phyloP scores from a whole-genome alignment of 73 alveolate species.

The Paramecium sexaurelia region DNA sequence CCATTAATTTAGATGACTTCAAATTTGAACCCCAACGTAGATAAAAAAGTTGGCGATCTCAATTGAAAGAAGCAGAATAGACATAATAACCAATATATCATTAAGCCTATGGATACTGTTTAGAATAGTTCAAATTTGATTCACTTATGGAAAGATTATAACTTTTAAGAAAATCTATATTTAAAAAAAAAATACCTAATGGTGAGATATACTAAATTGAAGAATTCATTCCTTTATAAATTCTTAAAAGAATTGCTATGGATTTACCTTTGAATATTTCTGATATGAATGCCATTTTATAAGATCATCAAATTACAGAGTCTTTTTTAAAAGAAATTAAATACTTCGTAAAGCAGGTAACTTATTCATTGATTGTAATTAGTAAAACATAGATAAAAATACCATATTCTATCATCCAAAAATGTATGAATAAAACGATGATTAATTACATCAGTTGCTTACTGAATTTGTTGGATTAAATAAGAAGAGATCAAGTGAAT shows the following conservation, averaged over 20 bases:
- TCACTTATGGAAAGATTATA: slow-evolving; percentile 4
- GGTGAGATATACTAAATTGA: background rate
- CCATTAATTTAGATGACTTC: background rate
- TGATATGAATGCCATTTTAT: background rate
- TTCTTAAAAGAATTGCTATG: background rate
- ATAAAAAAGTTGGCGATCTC: background rate
- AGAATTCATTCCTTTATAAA: background rate
- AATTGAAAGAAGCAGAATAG: background rate
- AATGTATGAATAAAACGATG: background rate
- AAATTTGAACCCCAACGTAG: background rate
- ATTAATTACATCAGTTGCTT: background rate
- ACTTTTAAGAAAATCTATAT: background rate
- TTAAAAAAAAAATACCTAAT: background rate
- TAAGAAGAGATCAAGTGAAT: background rate
- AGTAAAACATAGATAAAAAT: background rate
- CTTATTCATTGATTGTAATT: background rate
- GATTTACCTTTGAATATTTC: background rate
- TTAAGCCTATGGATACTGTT: background rate
- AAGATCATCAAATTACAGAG: background rate
- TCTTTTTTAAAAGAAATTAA: background rate
- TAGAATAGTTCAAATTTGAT: slow-evolving; percentile 1
- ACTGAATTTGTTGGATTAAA: background rate
- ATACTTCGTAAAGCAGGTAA: background rate
- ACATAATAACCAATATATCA: background rate
- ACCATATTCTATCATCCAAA: background rate